Evolutionary conservation across 179 eudicot genomes (phyloP), one percentile per base, ranked within the genome.

Genomic region (Amaranthus tricolor): DNA sequence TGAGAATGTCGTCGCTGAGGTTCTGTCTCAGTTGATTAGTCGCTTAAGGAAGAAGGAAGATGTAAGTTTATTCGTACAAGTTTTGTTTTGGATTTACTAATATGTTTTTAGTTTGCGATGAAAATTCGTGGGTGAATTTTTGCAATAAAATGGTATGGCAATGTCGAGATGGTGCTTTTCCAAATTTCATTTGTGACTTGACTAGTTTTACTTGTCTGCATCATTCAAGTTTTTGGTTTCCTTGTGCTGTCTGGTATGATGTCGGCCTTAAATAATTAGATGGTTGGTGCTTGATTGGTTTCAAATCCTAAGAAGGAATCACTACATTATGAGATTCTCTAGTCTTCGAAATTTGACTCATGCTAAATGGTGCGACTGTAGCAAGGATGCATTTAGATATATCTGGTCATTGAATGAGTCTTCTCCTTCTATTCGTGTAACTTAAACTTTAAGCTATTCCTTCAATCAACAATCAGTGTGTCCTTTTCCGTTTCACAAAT

Each of bases 1-100:
- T 77, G 83, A 84, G 62, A 83, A 77, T 19, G 80, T 65, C 68
- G 85, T 89, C 71, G 77, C 89, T 3, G 62, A 81, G 59, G 87
- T 80, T 4, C 62, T 89, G 24, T 44, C 88, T 16, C 88, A 88
- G 45, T 54, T 93, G 85, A 91, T 78, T 54, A 84, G 66, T 68
- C 92, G 96, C 10, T 79, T 93, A 80, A 87, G 72, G 66, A 12
- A 71, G 83, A 86, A 88, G 49, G 83, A 79, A 15, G 44, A 85
- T 86, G 95, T 86, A 79, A 50, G 54, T 9, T 54, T 70, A 17
- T 55, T 19, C 1, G 11, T 19, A 62, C 12, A 6, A 1, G 17
- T 50, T 6, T 40, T 43, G n/a, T 7, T 7, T 20, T 24, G 49
- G 17, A 45, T 7, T 19, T 73, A 16, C 24, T n/a, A 0, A 5